These are phyloP conservation scores for Xylaria bambusicola DNA, from an alignment of 495 filamentous ascomycete species.

Conservation along the genomic window DNA sequence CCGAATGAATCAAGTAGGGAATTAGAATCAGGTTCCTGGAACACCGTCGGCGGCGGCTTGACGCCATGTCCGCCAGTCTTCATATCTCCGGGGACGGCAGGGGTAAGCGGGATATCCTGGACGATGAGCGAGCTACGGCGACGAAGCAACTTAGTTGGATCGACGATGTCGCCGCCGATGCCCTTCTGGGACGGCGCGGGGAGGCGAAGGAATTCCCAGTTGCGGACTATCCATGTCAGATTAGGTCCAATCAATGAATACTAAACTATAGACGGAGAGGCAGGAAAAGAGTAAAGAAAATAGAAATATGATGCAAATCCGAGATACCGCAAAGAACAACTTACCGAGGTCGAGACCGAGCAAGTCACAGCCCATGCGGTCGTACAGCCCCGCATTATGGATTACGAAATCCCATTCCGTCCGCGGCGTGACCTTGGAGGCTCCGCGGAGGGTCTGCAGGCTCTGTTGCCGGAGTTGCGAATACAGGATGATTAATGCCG, in stretches of 20 bases:
- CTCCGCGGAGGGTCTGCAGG: constrained; percentile 80
- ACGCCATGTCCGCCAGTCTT: constrained; percentile 49
- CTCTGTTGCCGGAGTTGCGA: constrained; percentile 83
- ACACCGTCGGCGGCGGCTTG: constrained; percentile 69
- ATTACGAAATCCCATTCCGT: constrained; percentile 90
- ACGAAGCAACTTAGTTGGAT: constrained; percentile 68
- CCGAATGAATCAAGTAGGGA: constrained; percentile 80
- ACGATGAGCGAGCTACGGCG: constrained; percentile 78
- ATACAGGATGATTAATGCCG: constrained; percentile 83
- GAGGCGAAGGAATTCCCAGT: constrained; percentile 80
- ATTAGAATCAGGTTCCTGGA: constrained; percentile 88
- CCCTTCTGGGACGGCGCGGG: constrained; percentile 32
- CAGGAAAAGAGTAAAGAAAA: too few relatives aligned
- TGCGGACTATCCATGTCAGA: constrained; percentile 70
- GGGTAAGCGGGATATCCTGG: constrained; percentile 65
- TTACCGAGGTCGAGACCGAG: constrained; percentile 77
- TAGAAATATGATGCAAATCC: neutral
- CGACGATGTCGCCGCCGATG: constrained; percentile 45
- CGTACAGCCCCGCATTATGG: constrained; percentile 84
- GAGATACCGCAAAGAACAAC: constrained; percentile 14
- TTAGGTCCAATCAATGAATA: too few relatives aligned
- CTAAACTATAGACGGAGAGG: too few relatives aligned
- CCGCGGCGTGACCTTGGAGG: constrained; percentile 73
- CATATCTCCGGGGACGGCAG: constrained; percentile 40
- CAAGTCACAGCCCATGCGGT: constrained; percentile 95